A percentile compares a stretch with the other conserved stretches of the same genome.
Conservation (phyloP, 108 stramenopile genomes). For the Conticribra guillardii region DNA sequence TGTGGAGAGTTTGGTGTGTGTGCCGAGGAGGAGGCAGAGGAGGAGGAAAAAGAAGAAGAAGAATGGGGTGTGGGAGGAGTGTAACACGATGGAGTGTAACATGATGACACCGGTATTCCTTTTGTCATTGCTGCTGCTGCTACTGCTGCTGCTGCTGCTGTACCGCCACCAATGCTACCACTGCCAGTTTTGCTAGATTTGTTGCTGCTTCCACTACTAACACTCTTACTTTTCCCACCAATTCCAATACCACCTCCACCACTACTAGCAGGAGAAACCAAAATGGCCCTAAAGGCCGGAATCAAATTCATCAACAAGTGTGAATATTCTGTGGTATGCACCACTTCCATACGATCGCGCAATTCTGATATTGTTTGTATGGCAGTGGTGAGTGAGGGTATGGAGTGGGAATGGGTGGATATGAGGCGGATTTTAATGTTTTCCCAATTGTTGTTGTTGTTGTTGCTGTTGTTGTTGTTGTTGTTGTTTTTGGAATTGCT, state of each 20-base stretch:
- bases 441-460: neutral
- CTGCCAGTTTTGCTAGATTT: no score
- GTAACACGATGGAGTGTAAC: constrained; percentile 17
- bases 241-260: no score
- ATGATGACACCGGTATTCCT: constrained; percentile 9
- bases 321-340: constrained; percentile 60
- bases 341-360: constrained; percentile 62
- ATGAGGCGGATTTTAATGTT: neutral
- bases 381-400: neutral
- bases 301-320: constrained; percentile 58
- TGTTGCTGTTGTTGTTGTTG: neutral
- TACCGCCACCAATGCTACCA: no score
- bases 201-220: no score
- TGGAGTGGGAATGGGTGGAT: neutral
- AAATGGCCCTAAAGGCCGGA: constrained; percentile 42
- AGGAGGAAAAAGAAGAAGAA: neutral
- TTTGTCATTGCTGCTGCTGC: no score
- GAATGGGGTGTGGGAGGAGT: neutral
- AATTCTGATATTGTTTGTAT: constrained; percentile 25
- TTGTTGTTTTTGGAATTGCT: no score
- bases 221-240: no score
- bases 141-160: no score
- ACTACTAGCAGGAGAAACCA: neutral
- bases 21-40: neutral
- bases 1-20: neutral